Evolutionary conservation across 495 filamentous ascomycete species (phyloP).

Genomic region (Thozetella sp.): DNA sequence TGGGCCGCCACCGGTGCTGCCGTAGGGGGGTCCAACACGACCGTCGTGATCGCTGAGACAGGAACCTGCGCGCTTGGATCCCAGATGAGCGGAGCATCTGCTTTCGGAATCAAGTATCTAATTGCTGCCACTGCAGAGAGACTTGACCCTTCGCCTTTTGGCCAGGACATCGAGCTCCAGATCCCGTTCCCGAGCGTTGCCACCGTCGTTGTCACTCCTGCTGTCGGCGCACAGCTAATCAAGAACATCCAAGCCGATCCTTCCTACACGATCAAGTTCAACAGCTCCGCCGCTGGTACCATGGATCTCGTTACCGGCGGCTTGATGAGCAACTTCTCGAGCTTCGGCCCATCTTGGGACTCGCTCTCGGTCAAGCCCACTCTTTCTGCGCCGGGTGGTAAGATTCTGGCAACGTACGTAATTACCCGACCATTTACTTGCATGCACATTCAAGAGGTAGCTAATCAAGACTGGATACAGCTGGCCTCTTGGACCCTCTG

Average conservation of each 20-base stretch:
- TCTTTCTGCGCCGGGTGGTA: conserved; percentile 17
- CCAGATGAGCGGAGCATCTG: not conserved
- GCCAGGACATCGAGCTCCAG: not conserved
- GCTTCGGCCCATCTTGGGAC: conserved; percentile 18
- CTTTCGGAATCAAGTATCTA: conserved; percentile 1
- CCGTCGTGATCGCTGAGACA: not conserved
- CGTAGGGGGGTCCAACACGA: not conserved
- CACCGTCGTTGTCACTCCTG: not conserved
- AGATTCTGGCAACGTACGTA: conserved; percentile 19
- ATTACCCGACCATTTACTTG: too few relatives aligned
- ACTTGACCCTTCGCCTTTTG: not conserved
- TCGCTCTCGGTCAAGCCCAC: conserved; percentile 17
- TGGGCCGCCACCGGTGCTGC: not conserved
- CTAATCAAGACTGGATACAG: not conserved
- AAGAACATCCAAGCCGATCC: not conserved
- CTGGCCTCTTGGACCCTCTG: conserved; percentile 16
- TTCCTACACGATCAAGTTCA: conserved; percentile 16
- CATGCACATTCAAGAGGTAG: not conserved
- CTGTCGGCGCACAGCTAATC: not conserved
- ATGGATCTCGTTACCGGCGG: conserved; percentile 5
- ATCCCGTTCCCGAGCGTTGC: conserved; percentile 5
- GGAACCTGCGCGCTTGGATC: not conserved
- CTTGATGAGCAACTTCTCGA: conserved; percentile 18
- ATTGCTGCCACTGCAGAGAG: not conserved
- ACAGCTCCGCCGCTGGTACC: conserved; percentile 14